Conservation (phyloP, 2,329 filamentous ascomycete genomes). For the Tricladium varicosporioides region DNA sequence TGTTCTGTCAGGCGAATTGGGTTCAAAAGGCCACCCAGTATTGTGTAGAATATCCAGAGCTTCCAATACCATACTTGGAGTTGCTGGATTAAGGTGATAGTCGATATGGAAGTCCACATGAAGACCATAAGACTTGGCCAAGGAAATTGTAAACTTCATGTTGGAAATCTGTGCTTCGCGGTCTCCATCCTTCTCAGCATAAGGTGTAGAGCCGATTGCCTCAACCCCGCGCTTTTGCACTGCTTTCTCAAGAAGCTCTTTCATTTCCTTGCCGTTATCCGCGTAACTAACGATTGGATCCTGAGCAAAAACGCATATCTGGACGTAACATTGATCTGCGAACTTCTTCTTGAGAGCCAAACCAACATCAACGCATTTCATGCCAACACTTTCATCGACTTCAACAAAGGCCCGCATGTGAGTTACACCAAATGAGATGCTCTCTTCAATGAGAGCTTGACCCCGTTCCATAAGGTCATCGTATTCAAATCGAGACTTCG, state of each 20-base stretch:
- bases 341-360: slow-evolving; percentile 55
- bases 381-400: slow-evolving; percentile 59
- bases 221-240: slow-evolving; percentile 46
- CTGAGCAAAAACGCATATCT: slow-evolving; percentile 71
- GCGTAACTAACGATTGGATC: slow-evolving; percentile 61
- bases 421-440: slow-evolving; percentile 62
- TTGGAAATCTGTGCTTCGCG: slow-evolving; percentile 49
- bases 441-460: slow-evolving; percentile 63
- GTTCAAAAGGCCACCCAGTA: slow-evolving; percentile 45
- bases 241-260: slow-evolving; percentile 47
- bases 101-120: slow-evolving; percentile 72
- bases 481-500: slow-evolving; percentile 61
- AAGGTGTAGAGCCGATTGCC: slow-evolving; percentile 66
- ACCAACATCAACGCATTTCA: slow-evolving; percentile 57
- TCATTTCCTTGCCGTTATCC: slow-evolving; percentile 49
- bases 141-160: slow-evolving; percentile 59
- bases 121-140: slow-evolving; percentile 48
- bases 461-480: slow-evolving; percentile 64
- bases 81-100: slow-evolving; percentile 57
- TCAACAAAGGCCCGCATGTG: slow-evolving; percentile 71
- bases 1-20: slow-evolving; percentile 38
- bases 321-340: slow-evolving; percentile 52
- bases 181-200: slow-evolving; percentile 54
- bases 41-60: slow-evolving; percentile 51
- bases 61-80: slow-evolving; percentile 51